These are phyloP conservation scores for Jatropha multifida DNA, from an alignment of 441 rosid genomes.

Conservation along the genomic window DNA sequence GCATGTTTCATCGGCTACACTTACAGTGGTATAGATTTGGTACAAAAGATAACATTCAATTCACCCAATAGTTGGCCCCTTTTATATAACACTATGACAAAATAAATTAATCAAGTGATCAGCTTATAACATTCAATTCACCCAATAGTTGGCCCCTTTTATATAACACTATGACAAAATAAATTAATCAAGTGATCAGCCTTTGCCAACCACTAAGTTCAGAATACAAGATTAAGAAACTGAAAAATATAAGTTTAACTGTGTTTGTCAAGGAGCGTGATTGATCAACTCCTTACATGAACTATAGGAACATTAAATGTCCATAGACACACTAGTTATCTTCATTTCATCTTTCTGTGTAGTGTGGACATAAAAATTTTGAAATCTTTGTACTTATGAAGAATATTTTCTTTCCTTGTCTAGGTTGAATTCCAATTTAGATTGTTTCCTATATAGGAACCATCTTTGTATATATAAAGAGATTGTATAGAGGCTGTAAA, in stretches of 20 bases:
- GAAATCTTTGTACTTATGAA: too few relatives aligned
- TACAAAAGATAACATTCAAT: background rate
- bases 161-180: conserved; percentile 1
- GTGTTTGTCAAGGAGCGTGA: background rate
- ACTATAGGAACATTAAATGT: background rate
- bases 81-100: background rate
- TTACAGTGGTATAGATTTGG: background rate
- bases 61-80: background rate
- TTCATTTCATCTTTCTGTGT: background rate
- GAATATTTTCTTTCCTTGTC: too few relatives aligned
- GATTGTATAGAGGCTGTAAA: too few relatives aligned
- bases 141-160: background rate
- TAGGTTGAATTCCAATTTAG: too few relatives aligned
- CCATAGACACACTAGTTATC: background rate
- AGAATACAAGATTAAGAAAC: conserved; percentile 42
- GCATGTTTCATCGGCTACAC: background rate
- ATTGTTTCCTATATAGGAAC: too few relatives aligned
- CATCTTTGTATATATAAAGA: too few relatives aligned
- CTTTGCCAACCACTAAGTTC: background rate
- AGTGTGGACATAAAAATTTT: background rate
- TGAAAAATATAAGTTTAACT: conserved; percentile 39
- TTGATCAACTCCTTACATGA: background rate
- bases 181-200: background rate
- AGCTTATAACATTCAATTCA: background rate
- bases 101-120: background rate